phyloP scores from a whole-genome alignment of 2,329 filamentous ascomycete species.

The Cladosporium sp. region DNA sequence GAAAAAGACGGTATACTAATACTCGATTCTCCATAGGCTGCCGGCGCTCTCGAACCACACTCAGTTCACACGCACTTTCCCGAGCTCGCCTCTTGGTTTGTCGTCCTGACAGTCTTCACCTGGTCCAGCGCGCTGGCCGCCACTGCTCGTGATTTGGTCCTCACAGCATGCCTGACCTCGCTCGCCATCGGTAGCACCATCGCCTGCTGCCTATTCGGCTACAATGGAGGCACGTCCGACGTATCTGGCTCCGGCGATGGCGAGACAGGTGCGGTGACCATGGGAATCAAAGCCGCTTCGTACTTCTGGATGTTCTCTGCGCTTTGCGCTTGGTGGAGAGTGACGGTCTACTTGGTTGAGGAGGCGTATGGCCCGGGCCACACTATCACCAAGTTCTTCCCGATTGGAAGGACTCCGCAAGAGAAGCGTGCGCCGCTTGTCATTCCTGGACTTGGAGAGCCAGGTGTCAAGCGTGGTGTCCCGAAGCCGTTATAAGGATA shows the following conservation, averaged over 20 bases:
- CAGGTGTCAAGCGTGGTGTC: slow-evolving; percentile 24
- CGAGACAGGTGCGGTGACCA: slow-evolving; percentile 14
- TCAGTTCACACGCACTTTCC: slow-evolving; percentile 20
- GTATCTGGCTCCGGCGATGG: slow-evolving; percentile 18
- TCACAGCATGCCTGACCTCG: slow-evolving; percentile 16
- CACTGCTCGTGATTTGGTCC: slow-evolving; percentile 18
- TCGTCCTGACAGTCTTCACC: slow-evolving; percentile 19
- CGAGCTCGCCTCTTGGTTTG: slow-evolving; percentile 22
- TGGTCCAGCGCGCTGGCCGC: slow-evolving; percentile 18
- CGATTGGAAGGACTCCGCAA: slow-evolving; percentile 16
- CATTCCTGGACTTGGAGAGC: slow-evolving; percentile 22
- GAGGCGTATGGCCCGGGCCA: slow-evolving; percentile 20
- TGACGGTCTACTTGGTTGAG: slow-evolving; percentile 23
- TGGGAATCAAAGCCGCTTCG: slow-evolving; percentile 21
- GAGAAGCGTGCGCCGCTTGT: slow-evolving; percentile 21
- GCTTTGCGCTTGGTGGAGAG: slow-evolving; percentile 22
- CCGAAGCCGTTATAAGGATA: slow-evolving; percentile 11
- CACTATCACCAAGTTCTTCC: slow-evolving; percentile 21
- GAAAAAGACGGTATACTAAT: too few species aligned
- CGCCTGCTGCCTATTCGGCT: slow-evolving; percentile 21
- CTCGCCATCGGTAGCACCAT: slow-evolving; percentile 21
- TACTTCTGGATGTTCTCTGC: slow-evolving; percentile 24
- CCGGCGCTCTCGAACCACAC: slow-evolving; percentile 12
- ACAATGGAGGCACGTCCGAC: slow-evolving; percentile 15
- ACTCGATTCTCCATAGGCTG: neutral